These are phyloP conservation scores for Perilla frutescens DNA, from an alignment of 257 asterid genomes.

Conservation along the genomic window DNA sequence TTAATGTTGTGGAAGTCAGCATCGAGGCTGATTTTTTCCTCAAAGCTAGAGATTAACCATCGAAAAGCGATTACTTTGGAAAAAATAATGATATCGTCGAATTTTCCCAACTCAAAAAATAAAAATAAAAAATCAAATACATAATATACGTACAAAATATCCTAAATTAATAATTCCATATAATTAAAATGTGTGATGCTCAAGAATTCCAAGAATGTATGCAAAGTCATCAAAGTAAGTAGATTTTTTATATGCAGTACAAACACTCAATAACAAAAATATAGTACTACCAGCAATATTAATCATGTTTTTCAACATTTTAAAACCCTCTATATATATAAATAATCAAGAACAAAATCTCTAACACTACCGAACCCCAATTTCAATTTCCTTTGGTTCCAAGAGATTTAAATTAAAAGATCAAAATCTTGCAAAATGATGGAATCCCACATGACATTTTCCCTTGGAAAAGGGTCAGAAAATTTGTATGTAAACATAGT, in stretches of 20 bases:
- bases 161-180: no score
- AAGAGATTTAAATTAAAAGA: background rate
- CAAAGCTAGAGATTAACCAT: no score
- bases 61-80: no score
- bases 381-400: background rate
- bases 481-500: conserved; percentile 16
- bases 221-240: no score
- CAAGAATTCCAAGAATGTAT: no score
- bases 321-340: no score
- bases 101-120: no score
- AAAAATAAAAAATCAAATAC: no score
- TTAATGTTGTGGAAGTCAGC: background rate
- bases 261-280: background rate
- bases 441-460: conserved; percentile 34
- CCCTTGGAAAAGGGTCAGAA: conserved; percentile 27
- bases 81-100: no score
- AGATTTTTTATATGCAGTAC: background rate
- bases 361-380: background rate
- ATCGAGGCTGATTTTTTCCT: background rate
- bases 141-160: no score
- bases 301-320: background rate
- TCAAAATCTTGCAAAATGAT: background rate
- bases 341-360: no score
- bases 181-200: no score
- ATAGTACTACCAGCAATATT: background rate